Base-by-base conservation (phyloP, 2,329 filamentous ascomycete genomes). In the Aspergillus sp. region DNA sequence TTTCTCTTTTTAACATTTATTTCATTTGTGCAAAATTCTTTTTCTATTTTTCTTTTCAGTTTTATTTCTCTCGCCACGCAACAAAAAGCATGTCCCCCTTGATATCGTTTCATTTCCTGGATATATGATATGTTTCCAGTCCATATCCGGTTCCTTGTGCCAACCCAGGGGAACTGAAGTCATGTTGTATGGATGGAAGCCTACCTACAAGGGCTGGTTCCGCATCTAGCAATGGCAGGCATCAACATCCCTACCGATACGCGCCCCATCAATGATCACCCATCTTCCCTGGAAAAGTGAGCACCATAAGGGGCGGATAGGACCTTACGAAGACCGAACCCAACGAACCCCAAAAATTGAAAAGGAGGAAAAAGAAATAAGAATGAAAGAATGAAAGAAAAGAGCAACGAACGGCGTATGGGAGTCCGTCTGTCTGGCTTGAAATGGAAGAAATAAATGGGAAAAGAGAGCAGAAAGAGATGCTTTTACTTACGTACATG, bases 351-450 rank as follows among this genome's bases (percentile, higher is more conserved):
- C 19, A 30, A 23, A 13, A 8, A 41, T 30, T 13, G n/a, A 38
- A 47, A 30, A 30, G 28, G 17, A 17, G 7, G 6, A 32, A 48
- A 53, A 63, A 36, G 36, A 49, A 60, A 57, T 49, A 61, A 65
- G 67, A 70, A 68, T 13, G 38, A 36, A 36, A 13, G 17, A 23
- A 6, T 3, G 23, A 48, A 63, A 36, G 36, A 51, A 60, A 57
- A 49, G 60, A 65, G 67, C 70, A 68, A 64, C 70, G 65, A 62
- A 69, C 64, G 73, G 74, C 73, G 72, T 72, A 72, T 69, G 65
- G 71, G 72, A 72, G 68, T 73, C 68, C 62, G 65, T 69, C 65
- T 72, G 66, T 63, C 69, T 67, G 69, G 67, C 65, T 61, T 67
- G 67, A 65, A 63, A 68, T 38, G 55, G 59, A 56, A 60, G 62